Conservation (phyloP, 2,329 filamentous ascomycete species). For the Talaromyces sp. region DNA sequence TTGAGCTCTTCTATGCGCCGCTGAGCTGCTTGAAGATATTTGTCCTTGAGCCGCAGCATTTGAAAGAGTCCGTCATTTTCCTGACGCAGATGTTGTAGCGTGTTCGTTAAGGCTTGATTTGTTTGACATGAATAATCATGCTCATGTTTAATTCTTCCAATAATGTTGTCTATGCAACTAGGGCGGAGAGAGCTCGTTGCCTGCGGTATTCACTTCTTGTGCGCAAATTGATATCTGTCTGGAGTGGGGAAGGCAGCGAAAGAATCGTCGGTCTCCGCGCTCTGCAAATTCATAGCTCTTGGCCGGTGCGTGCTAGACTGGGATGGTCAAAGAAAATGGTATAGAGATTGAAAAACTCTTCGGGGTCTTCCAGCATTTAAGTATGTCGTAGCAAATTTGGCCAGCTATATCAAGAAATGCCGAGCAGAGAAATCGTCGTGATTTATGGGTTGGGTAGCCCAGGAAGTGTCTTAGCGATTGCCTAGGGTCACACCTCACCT, state of each 20-base stretch:
- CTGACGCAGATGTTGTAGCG: neutral
- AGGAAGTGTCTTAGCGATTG: too few species aligned
- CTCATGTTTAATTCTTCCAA: neutral
- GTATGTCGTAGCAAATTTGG: neutral
- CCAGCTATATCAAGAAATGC: neutral
- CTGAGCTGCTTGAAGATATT: neutral
- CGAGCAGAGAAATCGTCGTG: neutral
- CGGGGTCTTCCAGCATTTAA: neutral
- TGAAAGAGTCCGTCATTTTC: neutral
- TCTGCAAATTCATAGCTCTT: constrained; percentile 2
- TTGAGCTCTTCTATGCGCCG: constrained; percentile 1
- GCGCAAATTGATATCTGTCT: neutral
- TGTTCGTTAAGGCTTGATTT: neutral
- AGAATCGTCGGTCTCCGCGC: constrained; percentile 1
- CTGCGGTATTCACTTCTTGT: neutral
- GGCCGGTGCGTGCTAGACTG: neutral
- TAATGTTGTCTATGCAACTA: neutral
- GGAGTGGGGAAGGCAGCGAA: neutral
- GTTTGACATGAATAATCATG: neutral
- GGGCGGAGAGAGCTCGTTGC: neutral
- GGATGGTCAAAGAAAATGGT: neutral
- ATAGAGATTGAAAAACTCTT: neutral
- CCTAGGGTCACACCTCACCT: too few species aligned
- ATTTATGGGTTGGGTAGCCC: too few species aligned
- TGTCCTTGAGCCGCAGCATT: neutral